A percentile compares a stretch with the other conserved stretches of the same genome.
These are phyloP conservation scores for Fusarium vanettenii DNA, from an alignment of 2,329 filamentous ascomycete genomes.

Conservation along the genomic window DNA sequence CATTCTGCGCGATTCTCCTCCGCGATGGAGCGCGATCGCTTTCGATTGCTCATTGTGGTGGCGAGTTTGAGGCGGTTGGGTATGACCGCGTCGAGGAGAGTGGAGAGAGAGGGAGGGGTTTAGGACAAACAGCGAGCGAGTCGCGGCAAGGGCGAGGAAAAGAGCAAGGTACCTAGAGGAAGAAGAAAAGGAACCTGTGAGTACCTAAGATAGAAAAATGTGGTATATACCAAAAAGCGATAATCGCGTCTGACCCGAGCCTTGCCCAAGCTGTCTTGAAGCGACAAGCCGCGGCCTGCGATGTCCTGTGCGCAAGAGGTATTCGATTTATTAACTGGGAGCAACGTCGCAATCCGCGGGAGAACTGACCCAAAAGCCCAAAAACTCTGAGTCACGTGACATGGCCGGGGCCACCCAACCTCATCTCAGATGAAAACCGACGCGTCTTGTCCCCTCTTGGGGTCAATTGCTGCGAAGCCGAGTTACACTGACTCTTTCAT, in stretches of 20 bases:
- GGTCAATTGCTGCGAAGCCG: background rate
- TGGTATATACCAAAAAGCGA: conserved; percentile 14
- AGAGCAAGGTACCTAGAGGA: background rate
- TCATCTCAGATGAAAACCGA: background rate
- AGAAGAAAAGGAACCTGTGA: background rate
- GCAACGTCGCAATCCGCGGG: conserved; percentile 44
- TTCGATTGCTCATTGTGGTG: conserved; percentile 54
- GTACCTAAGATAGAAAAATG: background rate
- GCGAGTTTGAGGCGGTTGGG: conserved; percentile 32
- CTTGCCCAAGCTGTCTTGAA: conserved; percentile 44
- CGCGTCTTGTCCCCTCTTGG: conserved; percentile 4
- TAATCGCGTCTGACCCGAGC: conserved; percentile 39
- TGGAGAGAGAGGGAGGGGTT: conserved; percentile 44
- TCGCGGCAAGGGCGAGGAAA: conserved; percentile 24
- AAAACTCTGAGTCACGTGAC: conserved; percentile 39
- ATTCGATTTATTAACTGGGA: conserved; percentile 39
- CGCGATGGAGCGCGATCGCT: conserved; percentile 62
- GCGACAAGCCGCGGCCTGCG: conserved; percentile 46
- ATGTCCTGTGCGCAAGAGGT: conserved; percentile 45
- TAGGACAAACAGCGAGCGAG: conserved; percentile 33
- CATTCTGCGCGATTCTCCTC: conserved; percentile 68
- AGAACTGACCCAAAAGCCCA: conserved; percentile 41
- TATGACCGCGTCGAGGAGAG: conserved; percentile 39
- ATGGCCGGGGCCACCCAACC: conserved; percentile 25
- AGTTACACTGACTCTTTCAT: background rate